Base-by-base conservation (phyloP, 768 basidiomycete genomes). In the Collybiopsis luxurians region DNA sequence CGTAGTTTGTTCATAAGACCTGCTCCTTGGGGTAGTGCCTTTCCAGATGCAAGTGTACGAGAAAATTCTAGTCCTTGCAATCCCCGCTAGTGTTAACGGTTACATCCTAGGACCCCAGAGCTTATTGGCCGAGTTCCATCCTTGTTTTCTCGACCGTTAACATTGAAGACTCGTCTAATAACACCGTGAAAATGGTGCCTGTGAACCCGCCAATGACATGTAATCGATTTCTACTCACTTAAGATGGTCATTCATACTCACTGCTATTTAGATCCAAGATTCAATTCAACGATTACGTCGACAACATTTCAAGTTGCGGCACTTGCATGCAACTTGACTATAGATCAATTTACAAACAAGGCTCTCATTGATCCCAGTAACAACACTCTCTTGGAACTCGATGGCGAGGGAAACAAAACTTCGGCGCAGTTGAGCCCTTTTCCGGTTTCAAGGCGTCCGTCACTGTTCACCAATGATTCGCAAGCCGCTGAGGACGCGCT, bases 311-410 rank as follows among this genome's bases (percentile, higher is more conserved):
- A 38, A 4, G 24, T 56, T 11, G 4, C 55, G 13, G 55, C 46
- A 21, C 36, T 56, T 26, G 55, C 45, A 39, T 56, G 55, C n/a
- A 56, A 56, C 30, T 36, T 56, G 19, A 56, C 55, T 4, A 3
- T 56, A 19, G 40, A 55, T 10, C 2, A 13, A 15, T 24, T 23
- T 3, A 31, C 43, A 6, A 42, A 3, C 13, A 36, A 45, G 27
- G 43, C 43, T 42, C 3, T 17, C 27, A 26, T 53, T 40, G 15
- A 40, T 40, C 1, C n/a, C 5, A 1, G 12, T 6, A 27, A 7
- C 30, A 42, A 19, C 21, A 2, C 24, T 7, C 19, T 51, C 2
- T 3, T 23, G 10, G 19, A 51, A 19, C 23, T 51, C 11, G 21
- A 7, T 13, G 50, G 21, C 0, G 10, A 23, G 12, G n/a, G 9